Evolutionary conservation across 352 stramenopile species (phyloP).

Genomic region (Pythium apleroticum): DNA sequence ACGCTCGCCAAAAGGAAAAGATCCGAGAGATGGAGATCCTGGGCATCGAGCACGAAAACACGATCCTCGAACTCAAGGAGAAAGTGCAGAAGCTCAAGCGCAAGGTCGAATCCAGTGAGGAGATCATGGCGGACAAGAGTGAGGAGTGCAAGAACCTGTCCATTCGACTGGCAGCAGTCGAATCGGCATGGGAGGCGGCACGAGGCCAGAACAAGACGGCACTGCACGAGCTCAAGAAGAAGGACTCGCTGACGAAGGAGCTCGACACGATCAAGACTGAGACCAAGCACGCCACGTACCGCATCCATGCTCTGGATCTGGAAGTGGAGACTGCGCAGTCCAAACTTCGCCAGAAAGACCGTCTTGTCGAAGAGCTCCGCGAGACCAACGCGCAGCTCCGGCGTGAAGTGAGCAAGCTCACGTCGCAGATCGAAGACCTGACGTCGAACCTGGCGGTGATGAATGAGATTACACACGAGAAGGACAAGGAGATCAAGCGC

Average conservation of each 20-base stretch:
- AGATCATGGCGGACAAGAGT: slow-evolving; percentile 46
- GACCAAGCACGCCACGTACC: slow-evolving; percentile 69
- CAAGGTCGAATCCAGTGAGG: slow-evolving; percentile 47
- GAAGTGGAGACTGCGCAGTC: slow-evolving; percentile 75
- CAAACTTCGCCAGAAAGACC: slow-evolving; percentile 76
- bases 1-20: slow-evolving; percentile 65
- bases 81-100: slow-evolving; percentile 77
- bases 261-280: slow-evolving; percentile 65
- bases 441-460: slow-evolving; percentile 46
- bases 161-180: slow-evolving; percentile 64
- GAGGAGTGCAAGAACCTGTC: slow-evolving; percentile 73
- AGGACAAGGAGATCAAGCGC: slow-evolving; percentile 57
- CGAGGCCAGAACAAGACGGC: slow-evolving; percentile 78
- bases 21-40: slow-evolving; percentile 76
- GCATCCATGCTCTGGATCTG: slow-evolving; percentile 71
- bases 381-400: slow-evolving; percentile 61
- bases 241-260: slow-evolving; percentile 65
- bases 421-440: slow-evolving; percentile 47
- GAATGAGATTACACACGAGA: slow-evolving; percentile 54
- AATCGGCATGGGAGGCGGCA: slow-evolving; percentile 76
- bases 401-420: slow-evolving; percentile 61
- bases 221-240: slow-evolving; percentile 81
- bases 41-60: slow-evolving; percentile 70
- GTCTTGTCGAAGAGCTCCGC: slow-evolving; percentile 65
- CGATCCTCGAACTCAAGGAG: slow-evolving; percentile 72